Percentiles rank a stretch among this genome's conserved stretches.
These are phyloP conservation scores for Bothriochloa decipiens DNA, from an alignment of 176 grass and related monocot species.

Conservation along the genomic window DNA sequence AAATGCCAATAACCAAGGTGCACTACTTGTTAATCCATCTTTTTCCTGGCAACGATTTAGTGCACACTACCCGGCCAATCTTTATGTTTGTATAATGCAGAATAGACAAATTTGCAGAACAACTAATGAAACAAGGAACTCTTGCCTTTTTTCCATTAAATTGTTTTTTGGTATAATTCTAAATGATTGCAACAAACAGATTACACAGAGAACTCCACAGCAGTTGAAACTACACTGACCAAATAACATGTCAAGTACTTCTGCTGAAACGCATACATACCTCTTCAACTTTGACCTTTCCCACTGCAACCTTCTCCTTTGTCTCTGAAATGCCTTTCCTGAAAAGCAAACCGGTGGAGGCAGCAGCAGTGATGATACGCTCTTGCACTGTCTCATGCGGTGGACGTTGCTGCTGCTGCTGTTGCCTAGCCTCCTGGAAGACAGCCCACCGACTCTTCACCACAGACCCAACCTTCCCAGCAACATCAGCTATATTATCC, in stretches of 20 bases:
- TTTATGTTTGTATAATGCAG: background rate
- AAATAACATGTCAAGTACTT: background rate
- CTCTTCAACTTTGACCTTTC: slow-evolving; percentile 99
- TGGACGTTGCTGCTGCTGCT: slow-evolving; percentile 36
- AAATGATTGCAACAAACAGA: slow-evolving; percentile 4
- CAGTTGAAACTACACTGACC: background rate
- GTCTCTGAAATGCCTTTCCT: slow-evolving; percentile 90
- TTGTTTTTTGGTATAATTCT: background rate
- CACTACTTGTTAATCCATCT: background rate
- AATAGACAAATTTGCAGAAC: no score
- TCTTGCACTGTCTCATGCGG: slow-evolving; percentile 82
- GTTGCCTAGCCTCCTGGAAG: slow-evolving; percentile 82
- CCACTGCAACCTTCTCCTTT: slow-evolving; percentile 91
- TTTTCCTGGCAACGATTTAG: background rate
- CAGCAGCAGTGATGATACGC: slow-evolving; percentile 75
- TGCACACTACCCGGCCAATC: background rate
- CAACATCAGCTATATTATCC: slow-evolving; percentile 79
- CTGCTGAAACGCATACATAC: slow-evolving; percentile 31
- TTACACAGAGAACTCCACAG: background rate
- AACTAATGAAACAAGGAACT: background rate
- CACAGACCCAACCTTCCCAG: slow-evolving; percentile 81
- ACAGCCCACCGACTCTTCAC: slow-evolving; percentile 81
- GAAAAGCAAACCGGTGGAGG: slow-evolving; percentile 80
- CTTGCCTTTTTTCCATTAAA: background rate
- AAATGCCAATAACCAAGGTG: slow-evolving; percentile 29